A percentile compares a stretch with the other conserved stretches of the same genome.
phyloP scores from a whole-genome alignment of 2,329 filamentous ascomycete genomes.

The Phoma sp. region DNA sequence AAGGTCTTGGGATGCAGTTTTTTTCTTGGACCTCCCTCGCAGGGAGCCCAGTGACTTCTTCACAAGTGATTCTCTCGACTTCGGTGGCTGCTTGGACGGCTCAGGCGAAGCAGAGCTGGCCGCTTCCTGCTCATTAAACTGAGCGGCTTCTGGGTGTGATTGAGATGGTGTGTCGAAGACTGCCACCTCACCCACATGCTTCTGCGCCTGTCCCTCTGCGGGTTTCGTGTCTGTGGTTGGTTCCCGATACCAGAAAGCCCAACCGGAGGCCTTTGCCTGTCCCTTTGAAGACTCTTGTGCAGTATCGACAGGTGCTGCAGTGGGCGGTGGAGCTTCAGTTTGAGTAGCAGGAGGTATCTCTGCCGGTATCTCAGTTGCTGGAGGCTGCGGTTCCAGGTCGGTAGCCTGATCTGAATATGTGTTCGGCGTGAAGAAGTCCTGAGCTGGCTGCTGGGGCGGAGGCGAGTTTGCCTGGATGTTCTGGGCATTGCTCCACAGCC shows the following conservation, averaged over 20 bases:
- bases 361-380: conserved; percentile 3
- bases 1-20: conserved; percentile 27
- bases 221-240: conserved; percentile 57
- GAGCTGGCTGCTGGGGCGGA: conserved; percentile 21
- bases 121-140: conserved; percentile 55
- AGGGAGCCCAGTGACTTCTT: conserved; percentile 42
- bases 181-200: conserved; percentile 58
- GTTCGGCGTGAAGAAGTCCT: conserved; percentile 14
- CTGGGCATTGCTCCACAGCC: conserved; percentile 56
- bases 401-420: conserved; percentile 17
- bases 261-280: conserved; percentile 65
- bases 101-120: conserved; percentile 29
- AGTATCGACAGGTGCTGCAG: conserved; percentile 2
- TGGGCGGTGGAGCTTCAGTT: not conserved
- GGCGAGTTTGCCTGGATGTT: conserved; percentile 45
- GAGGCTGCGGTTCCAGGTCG: conserved; percentile 5
- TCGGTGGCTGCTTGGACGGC: conserved; percentile 20
- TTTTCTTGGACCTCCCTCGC: conserved; percentile 38
- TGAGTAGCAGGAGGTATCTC: not conserved
- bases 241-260: conserved; percentile 81
- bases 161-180: conserved; percentile 59
- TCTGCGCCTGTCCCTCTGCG: conserved; percentile 64
- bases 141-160: conserved; percentile 57
- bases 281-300: conserved; percentile 35
- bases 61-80: conserved; percentile 24